Base-by-base conservation (phyloP, 768 basidiomycete genomes). In the Calvatia gigantea region DNA sequence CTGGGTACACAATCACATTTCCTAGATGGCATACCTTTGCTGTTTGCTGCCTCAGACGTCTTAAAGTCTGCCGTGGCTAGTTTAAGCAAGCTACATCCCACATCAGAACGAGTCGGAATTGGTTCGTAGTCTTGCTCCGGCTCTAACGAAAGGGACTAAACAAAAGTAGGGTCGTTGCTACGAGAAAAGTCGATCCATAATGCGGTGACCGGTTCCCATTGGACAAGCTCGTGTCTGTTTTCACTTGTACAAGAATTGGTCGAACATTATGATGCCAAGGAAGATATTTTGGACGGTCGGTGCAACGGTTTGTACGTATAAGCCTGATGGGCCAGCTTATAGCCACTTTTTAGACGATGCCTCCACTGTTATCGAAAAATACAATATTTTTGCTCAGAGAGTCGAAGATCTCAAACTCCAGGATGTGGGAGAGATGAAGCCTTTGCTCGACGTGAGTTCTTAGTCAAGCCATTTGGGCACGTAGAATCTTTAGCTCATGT, bases 1-100 rank as follows among this genome's bases (percentile, higher is more conserved):
- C 76, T 93, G 25, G 91, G 91, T 8, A 76, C 79, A 17, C 87
- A 89, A 62, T 83, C 87, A 58, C 85, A 90, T 63, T 91, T 83
- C 59, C 70, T 89, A 15, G 89, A 88, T 63, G 92, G 89, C 17
- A 81, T 90, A 41, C 89, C 88, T 2, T 69, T 75, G 1, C 75
- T 89, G 2, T 92, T 86, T 65, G 66, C 71, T 14, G 86, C 85
- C 5, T 73, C 79, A 0, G 73, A 73, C 7, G 50, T 82, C n/a
- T 49, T 56, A 11, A 15, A 27, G 1, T 17, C 37, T 41, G 46
- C 54, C 9, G 47, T 56, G 3, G 23, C 38, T 15, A 14, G 49
- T 9, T 11, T 47, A 33, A 27, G 67, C 19, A 71, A 62, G 51
- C 76, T 77, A 45, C 67, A 65, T 48, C 57, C 62, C 6, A 68